A percentile compares a stretch with the other conserved stretches of the same genome.
These are phyloP conservation scores for Magnolia sinica DNA, from an alignment of 164 flowering plant species.

Conservation along the genomic window DNA sequence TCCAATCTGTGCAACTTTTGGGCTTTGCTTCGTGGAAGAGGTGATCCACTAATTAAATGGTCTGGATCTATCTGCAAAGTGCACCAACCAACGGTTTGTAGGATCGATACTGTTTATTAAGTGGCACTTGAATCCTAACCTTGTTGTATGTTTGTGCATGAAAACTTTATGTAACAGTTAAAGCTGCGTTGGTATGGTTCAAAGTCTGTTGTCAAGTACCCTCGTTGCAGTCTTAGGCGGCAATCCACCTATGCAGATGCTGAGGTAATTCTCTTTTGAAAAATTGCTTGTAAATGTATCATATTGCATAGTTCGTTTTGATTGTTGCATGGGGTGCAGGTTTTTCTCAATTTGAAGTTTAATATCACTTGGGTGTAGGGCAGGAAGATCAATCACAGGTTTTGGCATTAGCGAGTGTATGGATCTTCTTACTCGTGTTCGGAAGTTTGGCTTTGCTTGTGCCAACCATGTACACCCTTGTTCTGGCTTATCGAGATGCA, in stretches of 20 bases:
- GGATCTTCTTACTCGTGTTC: constrained; percentile 71
- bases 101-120: not conserved
- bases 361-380: constrained; percentile 62
- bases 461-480: constrained; percentile 54
- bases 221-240: constrained; percentile 82
- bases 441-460: constrained; percentile 61
- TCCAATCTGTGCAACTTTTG: not conserved
- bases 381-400: constrained; percentile 96
- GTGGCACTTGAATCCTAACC: not conserved
- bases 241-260: constrained; percentile 94
- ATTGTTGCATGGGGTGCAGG: not conserved
- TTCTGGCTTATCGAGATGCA: constrained; percentile 56
- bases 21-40: not conserved
- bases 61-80: not conserved
- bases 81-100: not conserved
- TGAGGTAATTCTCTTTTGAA: constrained; percentile 55
- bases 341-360: constrained; percentile 23
- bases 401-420: constrained; percentile 73
- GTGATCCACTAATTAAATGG: not conserved
- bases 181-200: constrained; percentile 87
- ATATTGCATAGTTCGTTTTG: not conserved
- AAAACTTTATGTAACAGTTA: constrained; percentile 41
- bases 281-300: not conserved
- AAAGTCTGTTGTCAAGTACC: constrained; percentile 87
- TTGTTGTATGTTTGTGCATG: not conserved